phyloP scores from a whole-genome alignment of 306 rosid genomes.

The Quercus agrifolia region DNA sequence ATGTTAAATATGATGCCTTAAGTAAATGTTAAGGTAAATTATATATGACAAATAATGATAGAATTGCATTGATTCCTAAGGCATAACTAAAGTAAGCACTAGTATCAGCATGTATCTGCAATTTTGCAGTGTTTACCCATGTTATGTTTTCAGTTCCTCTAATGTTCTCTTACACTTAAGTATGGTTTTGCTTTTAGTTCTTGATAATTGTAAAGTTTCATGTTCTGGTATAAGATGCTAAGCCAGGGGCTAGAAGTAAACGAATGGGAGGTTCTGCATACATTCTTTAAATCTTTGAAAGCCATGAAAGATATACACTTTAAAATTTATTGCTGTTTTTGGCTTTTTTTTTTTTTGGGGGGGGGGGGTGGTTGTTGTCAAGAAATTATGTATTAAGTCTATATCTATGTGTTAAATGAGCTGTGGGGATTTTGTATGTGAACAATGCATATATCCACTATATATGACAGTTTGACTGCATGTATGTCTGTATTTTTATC shows the following conservation, averaged over 20 bases:
- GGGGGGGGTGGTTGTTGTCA: not conserved
- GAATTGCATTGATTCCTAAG: too few relatives aligned
- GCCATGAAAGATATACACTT: not conserved
- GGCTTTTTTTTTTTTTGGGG: not conserved
- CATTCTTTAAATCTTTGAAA: not conserved
- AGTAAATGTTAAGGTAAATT: too few relatives aligned
- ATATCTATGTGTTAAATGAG: too few relatives aligned
- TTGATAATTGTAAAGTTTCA: not conserved
- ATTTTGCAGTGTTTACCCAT: too few relatives aligned
- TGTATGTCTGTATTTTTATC: not conserved
- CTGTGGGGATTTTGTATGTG: not conserved
- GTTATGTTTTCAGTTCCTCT: too few relatives aligned
- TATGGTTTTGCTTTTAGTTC: not conserved
- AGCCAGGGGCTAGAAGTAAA: too few relatives aligned
- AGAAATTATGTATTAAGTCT: not conserved
- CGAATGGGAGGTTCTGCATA: too few relatives aligned
- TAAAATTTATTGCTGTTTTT: not conserved
- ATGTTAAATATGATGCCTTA: too few relatives aligned
- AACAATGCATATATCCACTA: not conserved
- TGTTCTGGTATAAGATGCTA: not conserved
- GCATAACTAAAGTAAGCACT: too few relatives aligned
- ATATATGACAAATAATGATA: too few relatives aligned
- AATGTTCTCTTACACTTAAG: not conserved
- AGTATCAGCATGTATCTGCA: too few relatives aligned
- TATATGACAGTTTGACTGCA: not conserved